These are phyloP conservation scores for Globisporangium barbulae DNA, from an alignment of 352 stramenopile genomes.

Conservation along the genomic window DNA sequence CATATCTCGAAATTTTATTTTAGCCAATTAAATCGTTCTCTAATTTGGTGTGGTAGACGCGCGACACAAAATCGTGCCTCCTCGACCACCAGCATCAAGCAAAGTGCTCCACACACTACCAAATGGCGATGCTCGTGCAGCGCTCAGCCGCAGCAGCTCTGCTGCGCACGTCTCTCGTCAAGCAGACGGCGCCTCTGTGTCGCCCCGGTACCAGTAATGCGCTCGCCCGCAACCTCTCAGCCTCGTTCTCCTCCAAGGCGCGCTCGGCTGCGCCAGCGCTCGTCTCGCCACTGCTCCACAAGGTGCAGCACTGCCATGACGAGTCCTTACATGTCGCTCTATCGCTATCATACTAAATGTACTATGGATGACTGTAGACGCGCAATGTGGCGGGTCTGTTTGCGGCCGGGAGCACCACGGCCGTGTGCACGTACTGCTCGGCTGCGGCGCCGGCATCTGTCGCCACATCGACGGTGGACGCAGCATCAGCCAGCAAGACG, in stretches of 20 bases:
- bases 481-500: constrained; percentile 5
- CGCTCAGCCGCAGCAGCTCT: not conserved
- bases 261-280: constrained; percentile 10
- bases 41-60: constrained; percentile 1
- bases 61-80: not conserved
- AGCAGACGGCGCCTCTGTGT: not conserved
- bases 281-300: constrained; percentile 34
- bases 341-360: not conserved
- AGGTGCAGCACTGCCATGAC: constrained; percentile 11
- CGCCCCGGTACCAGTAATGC: not conserved
- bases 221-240: not conserved
- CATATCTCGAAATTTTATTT: not conserved
- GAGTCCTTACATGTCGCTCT: not conserved
- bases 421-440: constrained; percentile 57
- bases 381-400: constrained; percentile 29
- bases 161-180: constrained; percentile 6
- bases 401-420: constrained; percentile 39
- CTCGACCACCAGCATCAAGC: not conserved
- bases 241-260: constrained; percentile 5
- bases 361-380: constrained; percentile 11
- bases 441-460: constrained; percentile 12
- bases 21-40: not conserved
- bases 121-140: constrained; percentile 12
- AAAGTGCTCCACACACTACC: not conserved
- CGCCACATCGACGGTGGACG: not conserved